Evolutionary conservation across 768 basidiomycete species (phyloP), one percentile per base, ranked within the genome.

Genomic region (Mycena crocata): DNA sequence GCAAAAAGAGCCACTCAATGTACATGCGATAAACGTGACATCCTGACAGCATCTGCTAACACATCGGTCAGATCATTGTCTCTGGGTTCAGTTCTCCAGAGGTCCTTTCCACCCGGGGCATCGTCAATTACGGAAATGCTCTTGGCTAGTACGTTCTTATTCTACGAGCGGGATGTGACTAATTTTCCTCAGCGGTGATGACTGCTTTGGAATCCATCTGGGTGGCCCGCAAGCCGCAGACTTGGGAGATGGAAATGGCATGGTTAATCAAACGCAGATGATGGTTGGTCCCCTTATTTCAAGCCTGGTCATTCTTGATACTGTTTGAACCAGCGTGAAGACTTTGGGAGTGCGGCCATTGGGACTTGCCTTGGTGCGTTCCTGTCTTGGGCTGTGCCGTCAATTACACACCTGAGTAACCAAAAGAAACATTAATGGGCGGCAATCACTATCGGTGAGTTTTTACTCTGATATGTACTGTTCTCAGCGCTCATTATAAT

Each of bases 361-460:
- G 86, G 85, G 15, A 82, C 86, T 1, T 87, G 86, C 60, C 66
- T 80, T 10, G 67, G 61, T 62, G 19, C 26, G 44, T 60, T 52
- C 44, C 14, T 39, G n/a, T 45, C 32, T 9, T 19, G 10, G 1
- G 9, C 14, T 6, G 14, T 26, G 19, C 28, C 12, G n/a, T n/a
- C 28, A 3, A 39, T 28, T 46, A 10, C 46, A 44, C 49, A 30
- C 21, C 17, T 8, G 9, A 3, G 14, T 26, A 14, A 51, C 35
- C 24, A 21, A 35, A 7, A 23, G 85, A 86, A 73, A 79, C 75
- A 37, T 69, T 83, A 42, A 66, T 80, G 5, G 85, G 85, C 1
- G 86, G 85, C 0, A 83, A 86, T 69, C 86, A 86, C 69, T 81
- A 87, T 67, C 78, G 86, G 83, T 82, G 50, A 50, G 30, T 56